phyloP scores from a whole-genome alignment of 1,139 yeast species.

The Debaryomyces udenii region DNA sequence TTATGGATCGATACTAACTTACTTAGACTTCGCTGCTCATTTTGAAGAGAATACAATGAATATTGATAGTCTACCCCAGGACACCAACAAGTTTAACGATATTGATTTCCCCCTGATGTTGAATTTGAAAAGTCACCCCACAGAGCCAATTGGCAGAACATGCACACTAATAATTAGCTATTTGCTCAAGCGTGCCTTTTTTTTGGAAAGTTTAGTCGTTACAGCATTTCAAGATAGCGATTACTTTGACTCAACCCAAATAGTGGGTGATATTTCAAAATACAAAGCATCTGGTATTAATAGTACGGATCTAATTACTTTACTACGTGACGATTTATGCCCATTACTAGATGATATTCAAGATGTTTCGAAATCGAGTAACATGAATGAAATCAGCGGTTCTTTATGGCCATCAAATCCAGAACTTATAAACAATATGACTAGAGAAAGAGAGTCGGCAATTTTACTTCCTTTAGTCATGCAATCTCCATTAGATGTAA shows the following conservation, averaged over 20 bases:
- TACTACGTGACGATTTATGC: slow-evolving; percentile 29
- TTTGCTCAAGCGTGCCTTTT: slow-evolving; percentile 29
- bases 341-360: slow-evolving; percentile 32
- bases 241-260: not conserved
- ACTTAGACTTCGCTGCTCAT: slow-evolving; percentile 13
- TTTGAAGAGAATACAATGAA: slow-evolving; percentile 10
- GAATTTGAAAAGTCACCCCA: slow-evolving; percentile 11
- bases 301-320: slow-evolving; percentile 15
- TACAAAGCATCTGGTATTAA: not conserved
- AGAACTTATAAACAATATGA: slow-evolving; percentile 16
- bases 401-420: slow-evolving; percentile 3
- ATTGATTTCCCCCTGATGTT: slow-evolving; percentile 9
- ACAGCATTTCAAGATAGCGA: slow-evolving; percentile 7
- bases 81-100: slow-evolving; percentile 4
- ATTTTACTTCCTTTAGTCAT: slow-evolving; percentile 26
- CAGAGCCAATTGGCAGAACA: not conserved
- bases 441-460: slow-evolving; percentile 32
- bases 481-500: slow-evolving; percentile 21
- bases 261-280: slow-evolving; percentile 10
- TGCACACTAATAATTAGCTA: slow-evolving; percentile 25
- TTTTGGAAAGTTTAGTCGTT: slow-evolving; percentile 22
- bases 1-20: slow-evolving; percentile 23
- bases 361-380: not conserved
- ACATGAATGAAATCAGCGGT: slow-evolving; percentile 1
- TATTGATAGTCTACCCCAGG: slow-evolving; percentile 10